Base-by-base conservation (phyloP, 1,284 basidiomycete species). In the Microbotryum lychnidis-dioicae region DNA sequence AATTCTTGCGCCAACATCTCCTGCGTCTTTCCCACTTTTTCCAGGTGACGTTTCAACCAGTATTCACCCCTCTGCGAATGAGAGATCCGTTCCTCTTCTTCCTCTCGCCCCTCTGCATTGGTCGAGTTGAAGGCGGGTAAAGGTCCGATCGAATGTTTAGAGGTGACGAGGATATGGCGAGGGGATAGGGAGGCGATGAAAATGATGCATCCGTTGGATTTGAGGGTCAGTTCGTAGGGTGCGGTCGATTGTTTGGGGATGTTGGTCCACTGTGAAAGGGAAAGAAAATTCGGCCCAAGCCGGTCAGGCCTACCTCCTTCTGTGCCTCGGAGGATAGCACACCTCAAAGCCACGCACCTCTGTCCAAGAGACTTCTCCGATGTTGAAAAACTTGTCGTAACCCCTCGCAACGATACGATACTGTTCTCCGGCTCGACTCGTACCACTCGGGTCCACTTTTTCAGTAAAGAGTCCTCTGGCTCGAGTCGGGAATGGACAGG, bases 381-480 rank as follows among this genome's bases (percentile, higher is more conserved):
- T 89, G 74, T 97, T 98, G 80, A 98, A 98, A 77, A 99, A 98
- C 77, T 99, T 99, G 80, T 98, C 96, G 72, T 99, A 98, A 0
- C 94, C 94, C 54, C 96, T 79, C 0, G 83, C 87, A 1, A 94
- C 85, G 60, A 99, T 94, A 54, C 89, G 80, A 57, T 74, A 71
- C 33, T 70, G 70, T 5, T 65, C 57, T 6, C 54, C 59, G 20
- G 51, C 70, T 20, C 72, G 71, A 1, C 67, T 71, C 8, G 62
- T 58, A 33, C 73, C 62, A 21, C 74, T 72, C 20, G 50, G 67
- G 18, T 21, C 67, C 63, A 80, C 68, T 72, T 79, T 73, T 71
- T 80, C 74, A 0, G 89, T 87, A 73, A 96, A 97, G 16, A 97
- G 72, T 0, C 93, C 92, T 21, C 92, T 79, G 0, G 91, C 92